Base-by-base conservation (phyloP, 257 asterid genomes). In the Lithospermum erythrorhizon region DNA sequence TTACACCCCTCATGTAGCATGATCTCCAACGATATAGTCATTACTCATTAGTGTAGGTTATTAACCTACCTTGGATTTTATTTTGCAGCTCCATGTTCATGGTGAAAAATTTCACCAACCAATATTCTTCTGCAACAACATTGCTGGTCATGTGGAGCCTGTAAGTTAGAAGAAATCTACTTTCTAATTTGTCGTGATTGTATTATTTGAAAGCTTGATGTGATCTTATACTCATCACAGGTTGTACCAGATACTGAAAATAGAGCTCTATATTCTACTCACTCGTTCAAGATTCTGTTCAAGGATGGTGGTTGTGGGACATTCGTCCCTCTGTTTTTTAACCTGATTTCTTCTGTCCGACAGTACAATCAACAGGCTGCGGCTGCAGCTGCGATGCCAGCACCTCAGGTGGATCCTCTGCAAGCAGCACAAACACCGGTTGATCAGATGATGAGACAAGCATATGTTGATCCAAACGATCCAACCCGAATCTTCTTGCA, bases 271-370 rank as follows among this genome's bases (percentile, higher is more conserved):
- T 84, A 84, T 67, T 93, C 97, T 21, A 74, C 97, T 29, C 96
- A 89, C 25, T 73, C 95, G 21, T 84, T 86, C 86, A 93, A 89
- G 82, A 93, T 93, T 65, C 78, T 93, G 76, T 93, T 93, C 83
- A 93, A 89, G 75, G 98, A 89, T 67, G 98, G 98, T 3, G 98
- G 98, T 19, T 93, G 98, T 81, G 98, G 98, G 66, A 93, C 98
- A 30, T 89, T 89, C 57, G 60, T 93, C 68, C 97, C 98, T 14
- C 71, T 93, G 27, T 89, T 93, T 77, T 84, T 89, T 77, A 89
- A 89, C 81, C 70, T 93, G 55, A 80, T 93, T 29, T 69, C 74
- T 23, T 86, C 95, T 7, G 95, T 93, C 57, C 80, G 97, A 67
- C 90, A 73, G 63, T 77, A 78, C 48, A 83, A 77, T 68, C 89